Conservation (phyloP, 495 filamentous ascomycete species). For the Chaetomium fimeti region DNA sequence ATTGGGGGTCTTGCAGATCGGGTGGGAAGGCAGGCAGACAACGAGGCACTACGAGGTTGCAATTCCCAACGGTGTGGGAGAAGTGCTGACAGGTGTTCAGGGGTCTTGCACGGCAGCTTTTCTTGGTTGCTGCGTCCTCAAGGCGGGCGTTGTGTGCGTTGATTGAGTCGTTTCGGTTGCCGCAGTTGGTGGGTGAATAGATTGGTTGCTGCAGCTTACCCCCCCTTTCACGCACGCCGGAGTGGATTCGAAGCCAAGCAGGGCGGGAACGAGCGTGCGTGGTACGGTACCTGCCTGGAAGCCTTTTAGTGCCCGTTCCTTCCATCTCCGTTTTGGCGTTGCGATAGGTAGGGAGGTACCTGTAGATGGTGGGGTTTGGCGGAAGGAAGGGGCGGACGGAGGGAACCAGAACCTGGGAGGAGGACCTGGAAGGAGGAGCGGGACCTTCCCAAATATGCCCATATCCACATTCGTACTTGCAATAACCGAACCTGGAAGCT, state of each 20-base stretch:
- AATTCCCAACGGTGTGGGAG: conserved; percentile 13
- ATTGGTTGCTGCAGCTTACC: conserved; percentile 18
- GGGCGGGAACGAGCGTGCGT: not conserved
- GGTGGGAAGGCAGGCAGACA: not conserved
- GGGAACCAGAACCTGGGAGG: too few relatives aligned
- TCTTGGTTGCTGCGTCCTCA: not conserved
- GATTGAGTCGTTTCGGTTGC: not conserved
- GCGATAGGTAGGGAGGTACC: too few relatives aligned
- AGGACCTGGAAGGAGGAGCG: too few relatives aligned
- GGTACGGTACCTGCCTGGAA: not conserved
- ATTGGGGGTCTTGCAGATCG: not conserved
- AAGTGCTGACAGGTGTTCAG: conserved; percentile 13
- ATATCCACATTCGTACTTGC: too few relatives aligned
- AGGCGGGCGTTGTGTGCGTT: not conserved
- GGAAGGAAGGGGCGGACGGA: too few relatives aligned
- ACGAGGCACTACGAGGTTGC: too few relatives aligned
- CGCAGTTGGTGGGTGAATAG: conserved; percentile 13
- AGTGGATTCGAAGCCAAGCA: not conserved
- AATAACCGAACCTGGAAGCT: too few relatives aligned
- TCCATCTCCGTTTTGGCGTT: not conserved
- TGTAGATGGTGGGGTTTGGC: too few relatives aligned
- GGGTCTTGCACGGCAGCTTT: not conserved
- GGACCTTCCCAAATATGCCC: too few relatives aligned
- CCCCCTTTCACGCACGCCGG: not conserved
- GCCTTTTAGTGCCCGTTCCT: not conserved